These are phyloP conservation scores for Fusarium paranaense DNA, from an alignment of 2,329 filamentous ascomycete species.

Conservation along the genomic window DNA sequence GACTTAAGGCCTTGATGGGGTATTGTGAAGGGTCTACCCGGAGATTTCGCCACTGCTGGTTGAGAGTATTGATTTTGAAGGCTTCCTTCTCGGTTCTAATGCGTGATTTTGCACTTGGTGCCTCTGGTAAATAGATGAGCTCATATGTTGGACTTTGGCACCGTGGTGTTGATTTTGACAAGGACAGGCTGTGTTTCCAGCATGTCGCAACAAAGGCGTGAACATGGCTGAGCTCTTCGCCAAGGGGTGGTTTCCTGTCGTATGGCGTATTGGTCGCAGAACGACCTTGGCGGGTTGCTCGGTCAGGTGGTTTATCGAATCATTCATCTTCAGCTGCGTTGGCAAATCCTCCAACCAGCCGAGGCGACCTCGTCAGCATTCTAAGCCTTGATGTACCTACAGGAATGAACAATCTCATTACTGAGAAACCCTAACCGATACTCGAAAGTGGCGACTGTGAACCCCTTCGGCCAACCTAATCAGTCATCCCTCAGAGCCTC, in stretches of 20 bases:
- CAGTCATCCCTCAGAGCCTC: not conserved
- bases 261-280: constrained; percentile 80
- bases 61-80: not conserved
- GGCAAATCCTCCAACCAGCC: not conserved
- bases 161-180: not conserved
- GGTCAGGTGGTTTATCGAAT: constrained; percentile 73
- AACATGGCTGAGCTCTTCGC: constrained; percentile 69
- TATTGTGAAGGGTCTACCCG: not conserved
- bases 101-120: not conserved
- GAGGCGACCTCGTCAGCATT: not conserved
- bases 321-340: not conserved
- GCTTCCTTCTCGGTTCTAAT: not conserved
- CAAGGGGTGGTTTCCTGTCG: constrained; percentile 75
- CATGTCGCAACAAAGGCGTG: not conserved
- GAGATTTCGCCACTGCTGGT: not conserved
- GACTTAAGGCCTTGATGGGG: not conserved
- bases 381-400: not conserved
- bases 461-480: not conserved
- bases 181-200: not conserved
- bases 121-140: constrained; percentile 47
- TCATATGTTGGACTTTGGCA: constrained; percentile 50
- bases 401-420: not conserved
- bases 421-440: not conserved
- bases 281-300: constrained; percentile 66
- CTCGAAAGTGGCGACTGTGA: not conserved